These are phyloP conservation scores for Calocybe cyanea DNA, from an alignment of 768 basidiomycete genomes.

Conservation along the genomic window DNA sequence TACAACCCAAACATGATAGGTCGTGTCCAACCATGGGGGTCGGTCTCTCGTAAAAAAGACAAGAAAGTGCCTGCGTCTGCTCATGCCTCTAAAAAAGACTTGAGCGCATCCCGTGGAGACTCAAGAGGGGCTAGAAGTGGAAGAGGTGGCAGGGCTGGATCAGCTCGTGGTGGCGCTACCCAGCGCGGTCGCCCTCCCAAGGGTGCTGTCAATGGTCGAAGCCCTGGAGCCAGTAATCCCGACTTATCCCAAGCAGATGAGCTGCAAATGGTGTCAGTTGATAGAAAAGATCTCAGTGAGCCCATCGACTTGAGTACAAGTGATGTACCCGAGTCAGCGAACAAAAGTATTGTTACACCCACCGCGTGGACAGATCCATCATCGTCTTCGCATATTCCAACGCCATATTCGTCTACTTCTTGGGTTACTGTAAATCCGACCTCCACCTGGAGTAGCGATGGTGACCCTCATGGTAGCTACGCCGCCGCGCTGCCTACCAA, in stretches of 20 bases:
- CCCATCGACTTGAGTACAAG: conserved; percentile 22
- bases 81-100: conserved; percentile 50
- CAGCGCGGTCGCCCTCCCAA: conserved; percentile 44
- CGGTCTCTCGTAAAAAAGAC: conserved; percentile 85
- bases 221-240: conserved; percentile 31
- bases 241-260: conserved; percentile 24
- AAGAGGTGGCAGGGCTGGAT: conserved; percentile 54
- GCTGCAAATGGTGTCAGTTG: conserved; percentile 18
- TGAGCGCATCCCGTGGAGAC: conserved; percentile 45
- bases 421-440: conserved; percentile 27
- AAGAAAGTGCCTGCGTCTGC: conserved; percentile 54
- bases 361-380: conserved; percentile 28
- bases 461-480: conserved; percentile 35
- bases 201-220: conserved; percentile 39
- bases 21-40: conserved; percentile 74
- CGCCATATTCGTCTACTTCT: conserved; percentile 26
- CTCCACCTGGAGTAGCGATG: conserved; percentile 31
- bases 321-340: conserved; percentile 15
- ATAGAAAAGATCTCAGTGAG: conserved; percentile 15
- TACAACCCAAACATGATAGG: conserved; percentile 41
- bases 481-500: conserved; percentile 23
- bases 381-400: conserved; percentile 25
- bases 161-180: conserved; percentile 52
- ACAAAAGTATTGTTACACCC: conserved; percentile 24
- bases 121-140: conserved; percentile 61